Percentiles rank a stretch among this genome's conserved stretches.
These are phyloP conservation scores for Termitomyces sp. DNA, from an alignment of 768 basidiomycete genomes.

Conservation along the genomic window DNA sequence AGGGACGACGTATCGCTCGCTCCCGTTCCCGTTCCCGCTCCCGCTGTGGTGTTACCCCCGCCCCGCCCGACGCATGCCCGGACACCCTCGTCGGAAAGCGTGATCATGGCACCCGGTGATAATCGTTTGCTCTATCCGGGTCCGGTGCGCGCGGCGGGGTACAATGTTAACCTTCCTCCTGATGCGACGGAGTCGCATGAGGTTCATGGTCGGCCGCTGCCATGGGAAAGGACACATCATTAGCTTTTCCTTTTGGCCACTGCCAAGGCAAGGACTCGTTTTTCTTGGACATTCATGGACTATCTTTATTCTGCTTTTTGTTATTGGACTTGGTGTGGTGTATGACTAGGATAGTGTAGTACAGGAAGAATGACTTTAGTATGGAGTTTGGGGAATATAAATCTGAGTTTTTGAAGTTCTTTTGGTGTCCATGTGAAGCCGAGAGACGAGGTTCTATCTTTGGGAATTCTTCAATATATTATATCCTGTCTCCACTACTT, in stretches of 20 bases:
- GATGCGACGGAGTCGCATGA: slow-evolving; percentile 4
- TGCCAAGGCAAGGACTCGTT: not conserved
- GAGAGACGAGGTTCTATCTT: no score
- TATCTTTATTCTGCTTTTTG: not conserved
- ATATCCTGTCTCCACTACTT: no score
- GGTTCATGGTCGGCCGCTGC: not conserved
- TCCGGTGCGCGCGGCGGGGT: slow-evolving; percentile 35
- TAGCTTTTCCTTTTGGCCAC: not conserved
- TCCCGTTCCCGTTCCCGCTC: not conserved
- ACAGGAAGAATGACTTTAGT: not conserved
- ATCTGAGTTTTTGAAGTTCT: not conserved
- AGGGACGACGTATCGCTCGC: slow-evolving; percentile 12
- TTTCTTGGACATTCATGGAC: not conserved
- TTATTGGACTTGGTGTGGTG: not conserved
- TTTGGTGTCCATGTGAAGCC: no score
- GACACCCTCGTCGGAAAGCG: slow-evolving; percentile 26
- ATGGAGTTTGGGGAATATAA: no score
- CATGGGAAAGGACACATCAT: not conserved
- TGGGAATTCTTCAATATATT: no score
- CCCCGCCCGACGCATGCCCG: slow-evolving; percentile 13
- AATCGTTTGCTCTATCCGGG: slow-evolving; percentile 35
- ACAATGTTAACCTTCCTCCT: slow-evolving; percentile 11
- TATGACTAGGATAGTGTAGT: not conserved
- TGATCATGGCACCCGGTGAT: slow-evolving; percentile 20
- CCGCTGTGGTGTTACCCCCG: not conserved